Conservation (phyloP, 2,329 filamentous ascomycete genomes). For the Ustilaginoidea virens region DNA sequence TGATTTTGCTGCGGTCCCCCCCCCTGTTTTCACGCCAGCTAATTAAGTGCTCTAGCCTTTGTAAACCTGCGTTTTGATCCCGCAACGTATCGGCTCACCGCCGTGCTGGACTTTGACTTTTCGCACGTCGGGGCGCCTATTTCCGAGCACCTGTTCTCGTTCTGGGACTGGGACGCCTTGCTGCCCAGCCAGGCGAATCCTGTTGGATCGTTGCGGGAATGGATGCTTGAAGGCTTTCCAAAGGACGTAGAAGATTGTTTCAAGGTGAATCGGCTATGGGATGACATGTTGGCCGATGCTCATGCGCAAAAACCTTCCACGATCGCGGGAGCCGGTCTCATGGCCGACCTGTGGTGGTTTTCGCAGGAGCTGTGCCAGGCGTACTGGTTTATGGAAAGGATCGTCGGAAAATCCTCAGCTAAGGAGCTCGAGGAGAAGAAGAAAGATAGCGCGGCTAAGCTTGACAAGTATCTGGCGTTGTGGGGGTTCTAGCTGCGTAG, state of each 20-base stretch:
- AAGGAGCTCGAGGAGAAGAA: neutral
- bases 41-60: too few species aligned
- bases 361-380: neutral
- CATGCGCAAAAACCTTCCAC: neutral
- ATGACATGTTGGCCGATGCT: neutral
- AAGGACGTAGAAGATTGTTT: neutral
- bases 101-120: constrained; percentile 1
- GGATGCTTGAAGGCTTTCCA: neutral
- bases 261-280: neutral
- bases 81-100: neutral
- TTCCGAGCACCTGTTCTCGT: neutral
- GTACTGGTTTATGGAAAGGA: neutral
- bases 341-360: neutral
- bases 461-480: neutral
- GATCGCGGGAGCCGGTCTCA: neutral
- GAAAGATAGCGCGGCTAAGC: neutral
- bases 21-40: too few species aligned
- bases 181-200: neutral
- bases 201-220: neutral
- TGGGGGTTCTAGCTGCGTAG: neutral
- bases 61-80: neutral
- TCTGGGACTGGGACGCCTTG: neutral
- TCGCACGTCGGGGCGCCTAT: neutral
- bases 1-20: neutral
- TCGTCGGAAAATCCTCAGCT: neutral